A percentile compares a stretch with the other conserved stretches of the same genome.
These are phyloP conservation scores for Vicia sativa DNA, from an alignment of 306 rosid genomes.

Conservation along the genomic window DNA sequence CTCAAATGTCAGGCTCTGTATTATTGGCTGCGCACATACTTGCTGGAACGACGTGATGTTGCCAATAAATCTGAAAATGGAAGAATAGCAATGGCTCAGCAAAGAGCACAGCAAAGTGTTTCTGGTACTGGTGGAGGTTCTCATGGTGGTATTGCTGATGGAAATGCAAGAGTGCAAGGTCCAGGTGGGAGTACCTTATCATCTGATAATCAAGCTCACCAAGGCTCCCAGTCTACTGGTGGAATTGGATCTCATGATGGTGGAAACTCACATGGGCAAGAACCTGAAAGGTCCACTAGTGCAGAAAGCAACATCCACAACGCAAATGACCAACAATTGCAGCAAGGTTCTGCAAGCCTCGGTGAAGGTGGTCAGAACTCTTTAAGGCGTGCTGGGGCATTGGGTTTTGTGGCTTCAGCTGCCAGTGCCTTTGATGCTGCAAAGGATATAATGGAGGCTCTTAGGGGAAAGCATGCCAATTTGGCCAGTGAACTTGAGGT, in stretches of 20 bases:
- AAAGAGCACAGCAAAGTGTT: conserved; percentile 83
- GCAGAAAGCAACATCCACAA: conserved; percentile 73
- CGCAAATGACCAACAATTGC: conserved; percentile 80
- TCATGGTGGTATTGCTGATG: conserved; percentile 81
- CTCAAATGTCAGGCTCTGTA: conserved; percentile 76
- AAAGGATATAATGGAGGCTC: conserved; percentile 99
- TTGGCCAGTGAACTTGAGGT: conserved; percentile 99
- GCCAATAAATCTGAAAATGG: conserved; percentile 93
- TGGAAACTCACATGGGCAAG: conserved; percentile 89
- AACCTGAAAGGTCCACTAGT: conserved; percentile 87
- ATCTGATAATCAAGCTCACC: conserved; percentile 79
- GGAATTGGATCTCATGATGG: conserved; percentile 91
- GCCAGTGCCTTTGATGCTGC: conserved; percentile 99
- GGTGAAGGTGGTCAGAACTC: conserved; percentile 84
- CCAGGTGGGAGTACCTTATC: conserved; percentile 64
- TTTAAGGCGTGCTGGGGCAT: conserved; percentile 83
- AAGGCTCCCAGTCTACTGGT: conserved; percentile 70
- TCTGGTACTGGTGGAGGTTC: conserved; percentile 66
- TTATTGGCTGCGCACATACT: conserved; percentile 98
- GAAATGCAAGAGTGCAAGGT: conserved; percentile 76
- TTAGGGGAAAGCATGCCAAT: conserved; percentile 95
- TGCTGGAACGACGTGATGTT: conserved; percentile 96
- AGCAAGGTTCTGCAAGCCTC: conserved; percentile 77
- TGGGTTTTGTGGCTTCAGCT: conserved; percentile 91
- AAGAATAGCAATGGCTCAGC: conserved; percentile 92